phyloP scores from a whole-genome alignment of 2,329 filamentous ascomycete genomes.

The Trichoderma endophyticum region DNA sequence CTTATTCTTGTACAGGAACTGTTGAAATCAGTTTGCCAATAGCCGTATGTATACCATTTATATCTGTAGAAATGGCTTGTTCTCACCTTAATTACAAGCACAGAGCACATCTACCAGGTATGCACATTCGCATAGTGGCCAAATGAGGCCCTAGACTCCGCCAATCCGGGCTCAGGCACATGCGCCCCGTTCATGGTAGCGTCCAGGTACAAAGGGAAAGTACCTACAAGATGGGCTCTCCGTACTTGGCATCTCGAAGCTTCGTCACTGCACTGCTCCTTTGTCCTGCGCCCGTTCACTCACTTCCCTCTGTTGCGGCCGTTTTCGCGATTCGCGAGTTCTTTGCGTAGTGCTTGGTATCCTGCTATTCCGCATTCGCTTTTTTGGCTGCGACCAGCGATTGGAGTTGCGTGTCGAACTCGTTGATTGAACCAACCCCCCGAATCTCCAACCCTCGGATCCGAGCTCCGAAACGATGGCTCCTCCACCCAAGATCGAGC shows the following conservation, averaged over 20 bases:
- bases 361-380: background rate
- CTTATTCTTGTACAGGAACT: background rate
- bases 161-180: conserved; percentile 11
- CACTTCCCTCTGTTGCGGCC: background rate
- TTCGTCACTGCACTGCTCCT: conserved; percentile 1
- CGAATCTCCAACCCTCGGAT: background rate
- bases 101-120: background rate
- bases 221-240: background rate
- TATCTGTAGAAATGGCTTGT: background rate
- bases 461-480: conserved; percentile 38
- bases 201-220: background rate
- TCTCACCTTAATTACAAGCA: background rate
- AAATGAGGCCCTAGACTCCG: conserved; percentile 15
- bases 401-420: background rate
- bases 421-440: background rate
- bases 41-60: background rate
- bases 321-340: conserved; percentile 7
- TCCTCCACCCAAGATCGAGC: conserved; percentile 54
- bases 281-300: conserved; percentile 9
- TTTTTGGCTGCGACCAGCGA: conserved; percentile 4
- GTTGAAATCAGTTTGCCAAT: background rate
- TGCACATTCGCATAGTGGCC: background rate
- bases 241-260: conserved; percentile 10
- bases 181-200: background rate
- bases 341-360: background rate